phyloP scores from a whole-genome alignment of 2,329 filamentous ascomycete genomes.

The Colletotrichum nymphaeae region DNA sequence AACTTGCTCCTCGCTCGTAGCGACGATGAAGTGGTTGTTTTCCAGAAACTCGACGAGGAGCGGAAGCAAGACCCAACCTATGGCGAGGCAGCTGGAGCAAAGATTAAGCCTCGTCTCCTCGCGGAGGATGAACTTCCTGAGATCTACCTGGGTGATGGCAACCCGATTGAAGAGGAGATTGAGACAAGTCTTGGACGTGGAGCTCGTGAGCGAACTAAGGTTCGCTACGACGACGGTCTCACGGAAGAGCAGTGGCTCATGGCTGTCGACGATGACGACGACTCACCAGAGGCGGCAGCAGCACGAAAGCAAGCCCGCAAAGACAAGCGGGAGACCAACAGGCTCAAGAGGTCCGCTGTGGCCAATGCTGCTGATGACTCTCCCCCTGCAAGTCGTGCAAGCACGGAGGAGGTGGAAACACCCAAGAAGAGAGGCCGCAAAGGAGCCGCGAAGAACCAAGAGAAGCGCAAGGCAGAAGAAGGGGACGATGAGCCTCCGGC shows the following conservation, averaged over 20 bases:
- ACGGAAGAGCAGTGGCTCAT: conserved; percentile 99
- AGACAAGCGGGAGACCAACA: conserved; percentile 82
- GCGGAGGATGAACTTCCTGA: conserved; percentile 90
- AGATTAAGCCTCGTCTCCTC: conserved; percentile 82
- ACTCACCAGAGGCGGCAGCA: conserved; percentile 91
- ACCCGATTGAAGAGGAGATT: conserved; percentile 81
- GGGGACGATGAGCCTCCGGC: conserved; percentile 81
- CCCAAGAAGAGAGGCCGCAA: conserved; percentile 89
- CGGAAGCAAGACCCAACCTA: conserved; percentile 75
- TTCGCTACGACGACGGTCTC: conserved; percentile 95
- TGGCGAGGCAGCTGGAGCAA: conserved; percentile 72
- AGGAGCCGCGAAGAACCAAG: conserved; percentile 72
- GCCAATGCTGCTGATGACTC: conserved; percentile 68
- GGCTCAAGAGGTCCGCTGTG: conserved; percentile 66
- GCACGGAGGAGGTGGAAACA: conserved; percentile 80
- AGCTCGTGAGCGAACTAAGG: conserved; percentile 92
- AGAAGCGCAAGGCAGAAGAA: conserved; percentile 90
- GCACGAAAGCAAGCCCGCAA: conserved; percentile 89
- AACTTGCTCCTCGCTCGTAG: conserved; percentile 93
- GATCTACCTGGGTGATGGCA: conserved; percentile 90
- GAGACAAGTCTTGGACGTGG: conserved; percentile 85
- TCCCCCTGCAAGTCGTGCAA: conserved; percentile 82
- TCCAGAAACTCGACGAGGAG: conserved; percentile 87
- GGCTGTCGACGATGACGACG: conserved; percentile 96
- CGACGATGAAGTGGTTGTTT: conserved; percentile 80